Evolutionary conservation across 805 yeast genomes (phyloP), one percentile per base, ranked within the genome.

Genomic region (Hanseniaspora hatyaiensis): DNA sequence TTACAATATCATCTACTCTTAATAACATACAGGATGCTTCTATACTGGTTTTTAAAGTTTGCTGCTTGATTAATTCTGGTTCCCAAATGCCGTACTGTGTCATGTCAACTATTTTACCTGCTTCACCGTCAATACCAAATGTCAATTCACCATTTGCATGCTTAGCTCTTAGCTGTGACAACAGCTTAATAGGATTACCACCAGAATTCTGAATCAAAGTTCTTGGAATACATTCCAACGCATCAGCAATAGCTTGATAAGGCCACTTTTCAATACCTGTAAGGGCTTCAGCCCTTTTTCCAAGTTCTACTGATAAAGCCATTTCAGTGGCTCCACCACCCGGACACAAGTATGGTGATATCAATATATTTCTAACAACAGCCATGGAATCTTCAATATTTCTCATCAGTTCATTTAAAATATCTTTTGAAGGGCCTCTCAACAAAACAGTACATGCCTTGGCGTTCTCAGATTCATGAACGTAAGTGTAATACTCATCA

Each of bases 251-350:
- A 3, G 97, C 96, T 67, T 85, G 92, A 66, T 92, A 92, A 41
- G 99, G 99, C 95, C 95, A 89, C 68, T 92, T 98, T 51, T 83
- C 88, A 50, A 89, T 82, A 52, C 97, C 98, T 64, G 87, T 96
- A 55, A 92, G 76, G 43, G 78, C 73, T 69, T 87, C 89, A 42
- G 97, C 96, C 67, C 77, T 81, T 62, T 88, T 96, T 15, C 95
- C 75, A 51, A 92, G 72, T 54, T 73, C 77, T 26, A 92, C 96
- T 51, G 89, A 74, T 33, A 92, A 87, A 2, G 97, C 97, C 97
- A 92, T 92, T 69, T 92, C 98, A 24, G 96, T 89, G 46, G 99
- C 98, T 58, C 99, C 98, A 52, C 98, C 99, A 58, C 99, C 99
- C 42, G 99, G 99, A 2, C 95, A 75, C 60, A 92, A 74, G 34